phyloP scores from a whole-genome alignment of 495 filamentous ascomycete genomes.

The Chaetomium cochliodes region DNA sequence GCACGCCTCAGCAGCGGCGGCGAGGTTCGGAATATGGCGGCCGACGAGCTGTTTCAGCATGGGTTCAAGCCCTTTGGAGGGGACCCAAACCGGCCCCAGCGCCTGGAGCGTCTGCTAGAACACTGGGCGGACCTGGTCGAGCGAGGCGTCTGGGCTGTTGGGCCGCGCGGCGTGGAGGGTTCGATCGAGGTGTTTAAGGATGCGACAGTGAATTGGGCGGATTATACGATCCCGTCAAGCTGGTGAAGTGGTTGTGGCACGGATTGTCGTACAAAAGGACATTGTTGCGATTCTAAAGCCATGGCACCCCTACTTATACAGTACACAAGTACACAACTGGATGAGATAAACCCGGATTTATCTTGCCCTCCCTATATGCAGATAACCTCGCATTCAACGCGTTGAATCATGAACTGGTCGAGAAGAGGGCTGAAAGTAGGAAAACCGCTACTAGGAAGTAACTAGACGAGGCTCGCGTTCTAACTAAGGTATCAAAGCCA shows the following conservation, averaged over 20 bases:
- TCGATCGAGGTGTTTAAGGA: constrained; percentile 4
- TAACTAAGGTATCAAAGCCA: no score
- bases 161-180: background rate
- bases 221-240: constrained; percentile 12
- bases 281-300: no score
- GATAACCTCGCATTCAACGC: no score
- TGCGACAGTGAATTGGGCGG: constrained; percentile 1
- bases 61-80: constrained; percentile 14
- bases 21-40: background rate
- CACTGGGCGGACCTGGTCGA: background rate
- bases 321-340: no score
- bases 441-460: no score
- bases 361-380: no score
- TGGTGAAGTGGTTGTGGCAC: background rate
- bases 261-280: no score
- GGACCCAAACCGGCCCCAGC: background rate
- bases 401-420: no score
- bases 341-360: no score
- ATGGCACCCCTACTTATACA: no score
- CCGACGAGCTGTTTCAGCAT: constrained; percentile 13
- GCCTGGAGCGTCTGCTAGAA: constrained; percentile 3
- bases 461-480: no score
- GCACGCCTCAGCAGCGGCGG: background rate
- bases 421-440: no score
- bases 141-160: constrained; percentile 8